A percentile compares a stretch with the other conserved stretches of the same genome.
Conservation (phyloP, 768 basidiomycete genomes). For the Collybia mongolica region DNA sequence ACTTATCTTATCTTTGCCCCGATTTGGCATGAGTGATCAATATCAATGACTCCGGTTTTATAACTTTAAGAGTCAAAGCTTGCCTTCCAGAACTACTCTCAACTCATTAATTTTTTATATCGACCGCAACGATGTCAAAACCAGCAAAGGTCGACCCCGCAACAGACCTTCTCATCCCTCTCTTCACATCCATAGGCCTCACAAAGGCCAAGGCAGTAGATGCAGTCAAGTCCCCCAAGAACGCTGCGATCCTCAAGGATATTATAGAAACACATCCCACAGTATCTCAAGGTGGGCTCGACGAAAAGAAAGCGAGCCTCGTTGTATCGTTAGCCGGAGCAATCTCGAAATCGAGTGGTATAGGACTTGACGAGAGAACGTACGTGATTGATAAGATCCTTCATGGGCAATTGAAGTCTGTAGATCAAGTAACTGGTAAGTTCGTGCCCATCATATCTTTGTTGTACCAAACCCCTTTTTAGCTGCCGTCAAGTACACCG, state of each 20-base stretch:
- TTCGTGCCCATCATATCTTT: background rate
- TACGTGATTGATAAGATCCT: constrained; percentile 70
- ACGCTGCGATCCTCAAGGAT: constrained; percentile 64
- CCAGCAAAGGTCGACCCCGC: constrained; percentile 21
- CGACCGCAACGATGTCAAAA: constrained; percentile 22
- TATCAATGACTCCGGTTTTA: background rate
- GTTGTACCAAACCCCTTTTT: background rate
- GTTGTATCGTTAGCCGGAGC: constrained; percentile 65
- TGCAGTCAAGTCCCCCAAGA: constrained; percentile 78
- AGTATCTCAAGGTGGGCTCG: constrained; percentile 43
- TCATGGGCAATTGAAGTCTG: constrained; percentile 70
- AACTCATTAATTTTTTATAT: no score
- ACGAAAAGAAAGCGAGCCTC: constrained; percentile 77
- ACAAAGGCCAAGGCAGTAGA: constrained; percentile 77
- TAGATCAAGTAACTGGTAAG: constrained; percentile 85
- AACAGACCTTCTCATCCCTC: constrained; percentile 31
- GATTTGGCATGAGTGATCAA: constrained; percentile 5
- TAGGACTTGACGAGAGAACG: constrained; percentile 53
- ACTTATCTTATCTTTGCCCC: constrained; percentile 14
- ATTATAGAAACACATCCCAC: constrained; percentile 62
- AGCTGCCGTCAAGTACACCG: constrained; percentile 80
- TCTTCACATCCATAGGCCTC: constrained; percentile 80
- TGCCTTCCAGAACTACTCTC: no score
- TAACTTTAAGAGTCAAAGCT: background rate
- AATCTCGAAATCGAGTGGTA: constrained; percentile 48